Evolutionary conservation across 179 eudicot species (phyloP).

Genomic region (Gypsophila paniculata): DNA sequence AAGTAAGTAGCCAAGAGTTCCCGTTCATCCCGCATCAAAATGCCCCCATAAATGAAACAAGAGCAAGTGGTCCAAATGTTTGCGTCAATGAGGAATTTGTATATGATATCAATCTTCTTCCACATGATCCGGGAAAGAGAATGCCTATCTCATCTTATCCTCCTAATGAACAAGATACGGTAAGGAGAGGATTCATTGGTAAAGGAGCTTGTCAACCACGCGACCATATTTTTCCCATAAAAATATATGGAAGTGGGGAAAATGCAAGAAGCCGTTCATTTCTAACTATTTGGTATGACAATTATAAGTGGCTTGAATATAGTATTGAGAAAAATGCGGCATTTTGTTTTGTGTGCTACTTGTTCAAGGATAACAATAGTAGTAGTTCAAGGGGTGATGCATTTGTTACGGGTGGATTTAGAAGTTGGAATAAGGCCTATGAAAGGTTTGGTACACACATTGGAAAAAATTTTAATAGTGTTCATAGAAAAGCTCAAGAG

Average conservation of each 20-base stretch:
- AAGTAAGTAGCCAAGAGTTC: too few relatives aligned
- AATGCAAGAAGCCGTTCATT: too few relatives aligned
- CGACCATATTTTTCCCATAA: slow-evolving; percentile 11
- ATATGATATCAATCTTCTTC: background rate
- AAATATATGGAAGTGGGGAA: background rate
- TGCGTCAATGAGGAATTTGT: background rate
- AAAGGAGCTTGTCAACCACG: background rate
- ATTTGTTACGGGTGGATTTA: background rate
- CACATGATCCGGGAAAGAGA: background rate
- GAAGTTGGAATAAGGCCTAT: background rate
- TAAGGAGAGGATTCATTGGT: background rate
- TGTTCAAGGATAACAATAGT: background rate
- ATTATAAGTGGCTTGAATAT: slow-evolving; percentile 10
- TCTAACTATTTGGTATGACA: too few relatives aligned
- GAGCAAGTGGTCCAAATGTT: background rate
- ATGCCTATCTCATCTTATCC: background rate
- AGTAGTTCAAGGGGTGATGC: background rate
- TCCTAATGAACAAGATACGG: background rate
- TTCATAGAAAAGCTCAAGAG: background rate
- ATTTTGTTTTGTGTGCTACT: slow-evolving; percentile 13
- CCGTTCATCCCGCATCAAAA: too few relatives aligned
- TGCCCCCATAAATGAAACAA: too few relatives aligned
- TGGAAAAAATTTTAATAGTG: background rate
- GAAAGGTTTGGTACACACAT: background rate
- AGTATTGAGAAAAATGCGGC: background rate